A percentile compares a stretch with the other conserved stretches of the same genome.
These are phyloP conservation scores for Musa beccarii DNA, from an alignment of 176 grass and related monocot species.

Conservation along the genomic window DNA sequence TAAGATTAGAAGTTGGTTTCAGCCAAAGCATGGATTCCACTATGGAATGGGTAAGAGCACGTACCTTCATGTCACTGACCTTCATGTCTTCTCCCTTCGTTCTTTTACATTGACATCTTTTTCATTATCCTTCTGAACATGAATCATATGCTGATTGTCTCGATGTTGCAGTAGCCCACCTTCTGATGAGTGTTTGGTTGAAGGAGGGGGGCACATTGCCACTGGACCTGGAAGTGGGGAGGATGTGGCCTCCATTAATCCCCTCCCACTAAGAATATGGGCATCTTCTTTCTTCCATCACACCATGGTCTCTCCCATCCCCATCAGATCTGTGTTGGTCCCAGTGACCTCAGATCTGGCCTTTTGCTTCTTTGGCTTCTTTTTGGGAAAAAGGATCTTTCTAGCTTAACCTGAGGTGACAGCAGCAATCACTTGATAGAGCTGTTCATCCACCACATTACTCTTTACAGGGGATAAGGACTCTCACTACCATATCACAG, in stretches of 20 bases:
- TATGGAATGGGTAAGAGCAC: background rate
- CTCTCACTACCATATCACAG: too few species aligned
- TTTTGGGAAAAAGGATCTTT: background rate
- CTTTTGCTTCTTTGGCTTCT: background rate
- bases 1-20: background rate
- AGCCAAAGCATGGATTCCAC: background rate
- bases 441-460: background rate
- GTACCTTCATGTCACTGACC: background rate
- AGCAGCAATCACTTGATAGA: background rate
- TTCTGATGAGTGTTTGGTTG: background rate
- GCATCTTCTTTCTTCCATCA: slow-evolving; percentile 2
- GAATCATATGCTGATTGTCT: background rate
- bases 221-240: background rate
- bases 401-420: background rate
- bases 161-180: background rate
- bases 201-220: background rate
- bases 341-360: background rate
- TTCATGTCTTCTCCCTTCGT: background rate
- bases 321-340: background rate
- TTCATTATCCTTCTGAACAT: background rate
- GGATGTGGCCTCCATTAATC: background rate
- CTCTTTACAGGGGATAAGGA: background rate
- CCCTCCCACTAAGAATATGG: background rate
- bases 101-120: background rate
- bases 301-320: background rate